A percentile compares a stretch with the other conserved stretches of the same genome.
Evolutionary conservation across 2,329 filamentous ascomycete genomes (phyloP).

Genomic region (Claviceps fusiformis): DNA sequence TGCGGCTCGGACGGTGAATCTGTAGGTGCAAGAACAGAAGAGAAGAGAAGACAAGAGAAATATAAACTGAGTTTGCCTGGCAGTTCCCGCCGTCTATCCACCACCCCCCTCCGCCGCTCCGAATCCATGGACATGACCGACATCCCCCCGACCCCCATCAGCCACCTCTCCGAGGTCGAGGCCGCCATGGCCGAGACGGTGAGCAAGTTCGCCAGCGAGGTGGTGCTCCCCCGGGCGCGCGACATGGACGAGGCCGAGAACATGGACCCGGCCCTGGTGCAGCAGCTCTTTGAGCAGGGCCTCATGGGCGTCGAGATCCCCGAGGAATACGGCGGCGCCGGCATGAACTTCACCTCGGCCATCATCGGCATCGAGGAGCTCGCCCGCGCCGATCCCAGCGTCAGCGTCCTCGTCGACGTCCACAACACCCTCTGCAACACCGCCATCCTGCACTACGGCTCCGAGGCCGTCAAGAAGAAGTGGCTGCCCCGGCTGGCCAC

Average conservation of each 20-base stretch:
- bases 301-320: slow-evolving; percentile 97
- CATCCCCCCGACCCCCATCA: slow-evolving; percentile 81
- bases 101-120: slow-evolving; percentile 39
- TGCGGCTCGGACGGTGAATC: slow-evolving; percentile 1
- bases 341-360: slow-evolving; percentile 96
- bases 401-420: slow-evolving; percentile 90
- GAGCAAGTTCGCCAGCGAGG: slow-evolving; percentile 77
- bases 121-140: slow-evolving; percentile 50
- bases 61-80: no score
- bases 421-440: slow-evolving; percentile 98
- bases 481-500: slow-evolving; percentile 87
- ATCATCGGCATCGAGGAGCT: slow-evolving; percentile 97
- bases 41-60: background rate
- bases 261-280: slow-evolving; percentile 80
- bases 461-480: slow-evolving; percentile 62
- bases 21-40: slow-evolving; percentile 12
- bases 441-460: slow-evolving; percentile 74
- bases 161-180: slow-evolving; percentile 83
- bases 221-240: slow-evolving; percentile 78
- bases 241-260: slow-evolving; percentile 95
- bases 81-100: slow-evolving; percentile 41
- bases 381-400: slow-evolving; percentile 83
- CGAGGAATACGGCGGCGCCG: slow-evolving; percentile 66
- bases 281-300: slow-evolving; percentile 93
- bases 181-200: slow-evolving; percentile 79